Evolutionary conservation across 148 eudicot species (phyloP).

Genomic region (Vaccinium myrtillus): DNA sequence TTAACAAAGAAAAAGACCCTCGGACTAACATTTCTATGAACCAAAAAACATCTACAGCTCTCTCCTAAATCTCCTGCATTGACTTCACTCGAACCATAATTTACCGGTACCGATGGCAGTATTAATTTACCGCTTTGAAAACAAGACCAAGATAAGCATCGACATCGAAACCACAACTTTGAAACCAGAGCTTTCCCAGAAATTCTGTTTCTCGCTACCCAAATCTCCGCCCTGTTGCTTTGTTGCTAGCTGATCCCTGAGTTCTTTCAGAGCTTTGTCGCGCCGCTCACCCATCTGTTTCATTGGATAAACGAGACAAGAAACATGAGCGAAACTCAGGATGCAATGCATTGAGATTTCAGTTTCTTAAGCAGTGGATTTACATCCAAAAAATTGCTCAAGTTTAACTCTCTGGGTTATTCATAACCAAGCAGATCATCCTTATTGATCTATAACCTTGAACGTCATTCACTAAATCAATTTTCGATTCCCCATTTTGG

Average conservation of each 20-base stretch:
- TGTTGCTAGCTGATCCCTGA: constrained; percentile 66
- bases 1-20: neutral
- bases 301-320: neutral
- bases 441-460: neutral
- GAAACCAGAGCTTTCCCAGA: constrained; percentile 80
- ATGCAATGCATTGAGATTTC: neutral
- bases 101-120: neutral
- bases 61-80: neutral
- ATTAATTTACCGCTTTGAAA: constrained; percentile 69
- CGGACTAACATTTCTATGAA: neutral
- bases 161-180: constrained; percentile 80
- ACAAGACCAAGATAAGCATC: constrained; percentile 72
- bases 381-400: neutral
- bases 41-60: constrained; percentile 6
- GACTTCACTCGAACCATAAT: neutral
- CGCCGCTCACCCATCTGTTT: constrained; percentile 75
- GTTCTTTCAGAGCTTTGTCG: constrained; percentile 79
- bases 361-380: neutral
- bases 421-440: neutral
- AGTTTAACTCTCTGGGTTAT: neutral
- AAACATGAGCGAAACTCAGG: neutral
- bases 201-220: constrained; percentile 41
- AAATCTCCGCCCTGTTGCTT: constrained; percentile 34
- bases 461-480: neutral
- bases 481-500: neutral